A percentile compares a stretch with the other conserved stretches of the same genome.
Evolutionary conservation across 2,329 filamentous ascomycete genomes (phyloP).

Genomic region (Colletotrichum sp.): DNA sequence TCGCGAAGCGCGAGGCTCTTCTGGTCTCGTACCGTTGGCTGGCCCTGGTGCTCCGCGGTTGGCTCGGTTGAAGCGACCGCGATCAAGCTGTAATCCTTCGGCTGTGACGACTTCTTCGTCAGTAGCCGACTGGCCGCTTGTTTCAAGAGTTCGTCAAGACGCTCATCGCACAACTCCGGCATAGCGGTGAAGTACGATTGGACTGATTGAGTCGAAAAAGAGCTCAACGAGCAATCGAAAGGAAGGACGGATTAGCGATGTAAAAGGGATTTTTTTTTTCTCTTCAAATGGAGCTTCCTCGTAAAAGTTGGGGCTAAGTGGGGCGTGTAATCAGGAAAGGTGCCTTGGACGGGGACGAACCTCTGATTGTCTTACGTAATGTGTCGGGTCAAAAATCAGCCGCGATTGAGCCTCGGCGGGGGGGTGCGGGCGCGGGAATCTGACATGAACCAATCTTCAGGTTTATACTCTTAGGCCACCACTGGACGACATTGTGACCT

Average conservation of each 20-base stretch:
- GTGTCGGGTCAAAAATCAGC: not conserved
- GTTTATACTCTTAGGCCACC: not conserved
- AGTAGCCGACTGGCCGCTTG: slow-evolving; percentile 20
- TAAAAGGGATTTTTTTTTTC: not conserved
- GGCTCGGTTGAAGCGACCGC: not conserved
- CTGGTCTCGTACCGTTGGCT: not conserved
- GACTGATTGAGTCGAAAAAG: not conserved
- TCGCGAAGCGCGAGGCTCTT: slow-evolving; percentile 12
- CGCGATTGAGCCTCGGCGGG: not conserved
- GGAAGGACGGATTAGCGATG: not conserved
- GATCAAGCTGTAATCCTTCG: slow-evolving; percentile 11
- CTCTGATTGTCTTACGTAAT: not conserved
- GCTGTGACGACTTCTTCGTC: not conserved
- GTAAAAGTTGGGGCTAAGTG: not conserved
- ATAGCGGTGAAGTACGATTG: slow-evolving; percentile 19
- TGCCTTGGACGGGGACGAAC: not conserved
- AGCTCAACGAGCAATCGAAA: not conserved
- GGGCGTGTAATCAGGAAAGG: not conserved
- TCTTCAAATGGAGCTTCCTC: not conserved
- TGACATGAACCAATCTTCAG: not conserved
- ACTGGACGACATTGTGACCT: too few relatives aligned
- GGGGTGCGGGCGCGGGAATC: not conserved
- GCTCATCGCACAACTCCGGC: slow-evolving; percentile 21
- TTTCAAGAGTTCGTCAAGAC: slow-evolving; percentile 17
- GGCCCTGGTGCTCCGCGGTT: not conserved